A percentile compares a stretch with the other conserved stretches of the same genome.
These are phyloP conservation scores for Rubus idaeus DNA, from an alignment of 306 rosid genomes.

Conservation along the genomic window DNA sequence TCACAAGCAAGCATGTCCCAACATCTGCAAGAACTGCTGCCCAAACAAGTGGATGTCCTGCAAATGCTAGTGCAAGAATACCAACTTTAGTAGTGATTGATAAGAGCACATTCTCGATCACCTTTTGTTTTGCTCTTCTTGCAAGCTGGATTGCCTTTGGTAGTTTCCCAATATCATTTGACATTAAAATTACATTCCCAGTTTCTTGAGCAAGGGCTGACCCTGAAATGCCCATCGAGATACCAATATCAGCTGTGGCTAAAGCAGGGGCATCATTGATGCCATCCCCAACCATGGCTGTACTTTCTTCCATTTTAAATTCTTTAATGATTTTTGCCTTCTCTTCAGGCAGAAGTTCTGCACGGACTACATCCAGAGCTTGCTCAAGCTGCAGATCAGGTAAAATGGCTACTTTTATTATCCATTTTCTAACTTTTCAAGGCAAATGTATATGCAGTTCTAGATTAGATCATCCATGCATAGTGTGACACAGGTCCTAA, in stretches of 20 bases:
- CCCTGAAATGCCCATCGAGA: constrained; percentile 98
- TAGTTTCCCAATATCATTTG: constrained; percentile 80
- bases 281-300: constrained; percentile 96
- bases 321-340: constrained; percentile 65
- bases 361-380: constrained; percentile 62
- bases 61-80: constrained; percentile 68
- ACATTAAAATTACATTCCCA: constrained; percentile 73
- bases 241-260: constrained; percentile 87
- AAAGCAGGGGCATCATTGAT: constrained; percentile 89
- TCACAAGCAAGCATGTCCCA: constrained; percentile 84
- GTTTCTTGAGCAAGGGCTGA: constrained; percentile 93
- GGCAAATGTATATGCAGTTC: background rate
- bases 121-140: constrained; percentile 56
- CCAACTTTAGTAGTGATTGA: constrained; percentile 60
- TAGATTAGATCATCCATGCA: background rate
- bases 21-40: constrained; percentile 99
- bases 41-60: constrained; percentile 93
- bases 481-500: background rate
- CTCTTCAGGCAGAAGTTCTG: constrained; percentile 90
- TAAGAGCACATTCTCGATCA: constrained; percentile 58
- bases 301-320: constrained; percentile 65
- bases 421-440: background rate
- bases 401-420: constrained; percentile 4
- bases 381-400: constrained; percentile 63
- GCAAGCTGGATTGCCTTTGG: constrained; percentile 82